phyloP scores from a whole-genome alignment of 768 basidiomycete species.

The Filobasidium wieringae region DNA sequence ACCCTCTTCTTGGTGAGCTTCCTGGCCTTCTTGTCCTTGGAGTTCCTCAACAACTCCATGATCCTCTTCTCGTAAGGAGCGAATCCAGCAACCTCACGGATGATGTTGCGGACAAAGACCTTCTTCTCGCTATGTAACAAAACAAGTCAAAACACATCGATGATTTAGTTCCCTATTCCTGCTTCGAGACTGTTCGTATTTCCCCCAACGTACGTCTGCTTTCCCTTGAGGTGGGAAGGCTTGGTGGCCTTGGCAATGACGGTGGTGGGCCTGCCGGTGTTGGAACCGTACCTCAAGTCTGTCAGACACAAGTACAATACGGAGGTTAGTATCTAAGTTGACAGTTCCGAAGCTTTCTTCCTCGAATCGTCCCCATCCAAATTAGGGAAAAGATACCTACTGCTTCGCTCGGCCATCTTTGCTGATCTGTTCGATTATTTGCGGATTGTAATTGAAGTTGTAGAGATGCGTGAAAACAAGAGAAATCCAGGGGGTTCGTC shows the following conservation, averaged over 20 bases:
- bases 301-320: not conserved
- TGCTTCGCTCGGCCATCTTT: conserved; percentile 3
- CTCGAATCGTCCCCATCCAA: not conserved
- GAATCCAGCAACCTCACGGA: conserved; percentile 96
- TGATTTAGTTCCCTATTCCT: not conserved
- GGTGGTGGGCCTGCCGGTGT: conserved; percentile 82
- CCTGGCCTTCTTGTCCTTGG: conserved; percentile 99
- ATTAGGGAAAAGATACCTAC: not conserved
- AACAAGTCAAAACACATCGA: not conserved
- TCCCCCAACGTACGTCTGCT: conserved; percentile 47
- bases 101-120: conserved; percentile 81
- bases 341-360: no score
- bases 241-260: conserved; percentile 59
- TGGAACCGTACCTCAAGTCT: conserved; percentile 77
- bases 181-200: not conserved
- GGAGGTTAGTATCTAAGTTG: no score
- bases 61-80: conserved; percentile 95
- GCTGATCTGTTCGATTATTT: not conserved
- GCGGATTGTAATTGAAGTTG: no score
- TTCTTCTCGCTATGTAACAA: conserved; percentile 52
- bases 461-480: no score
- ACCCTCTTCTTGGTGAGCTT: conserved; percentile 99
- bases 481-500: no score
- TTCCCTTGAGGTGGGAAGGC: conserved; percentile 87
- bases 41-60: conserved; percentile 95